Percentiles rank a stretch among this genome's conserved stretches.
phyloP scores from a whole-genome alignment of 768 basidiomycete genomes.

The Mycena albidolilacea region DNA sequence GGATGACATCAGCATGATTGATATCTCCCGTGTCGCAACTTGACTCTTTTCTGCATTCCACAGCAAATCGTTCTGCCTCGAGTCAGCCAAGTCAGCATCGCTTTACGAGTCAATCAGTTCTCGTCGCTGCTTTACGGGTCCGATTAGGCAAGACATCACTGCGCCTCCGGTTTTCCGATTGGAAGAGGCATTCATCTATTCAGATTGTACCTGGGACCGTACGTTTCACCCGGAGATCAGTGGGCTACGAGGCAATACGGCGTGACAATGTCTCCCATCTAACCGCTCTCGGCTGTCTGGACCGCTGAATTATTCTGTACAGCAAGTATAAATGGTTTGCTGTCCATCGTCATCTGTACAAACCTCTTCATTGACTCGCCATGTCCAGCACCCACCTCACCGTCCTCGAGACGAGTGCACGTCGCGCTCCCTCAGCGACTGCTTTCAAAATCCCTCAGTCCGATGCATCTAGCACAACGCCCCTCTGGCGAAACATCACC shows the following conservation, averaged over 20 bases:
- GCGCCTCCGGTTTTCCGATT: conserved; percentile 19
- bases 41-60: conserved; percentile 3
- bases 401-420: conserved; percentile 71
- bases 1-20: conserved; percentile 37
- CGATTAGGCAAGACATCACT: conserved; percentile 16
- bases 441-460: conserved; percentile 74
- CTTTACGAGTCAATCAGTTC: conserved; percentile 30
- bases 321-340: conserved; percentile 38
- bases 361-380: conserved; percentile 42
- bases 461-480: conserved; percentile 59
- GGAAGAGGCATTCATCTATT: conserved; percentile 32
- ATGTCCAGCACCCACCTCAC: conserved; percentile 73
- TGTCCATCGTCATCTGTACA: conserved; percentile 21
- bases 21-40: conserved; percentile 15
- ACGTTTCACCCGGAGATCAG: conserved; percentile 42
- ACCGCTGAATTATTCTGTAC: conserved; percentile 26
- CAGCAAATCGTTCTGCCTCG: not conserved
- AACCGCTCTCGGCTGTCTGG: conserved; percentile 31
- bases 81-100: conserved; percentile 25
- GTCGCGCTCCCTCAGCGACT: conserved; percentile 61
- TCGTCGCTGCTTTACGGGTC: conserved; percentile 19
- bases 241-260: conserved; percentile 36
- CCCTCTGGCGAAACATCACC: conserved; percentile 73
- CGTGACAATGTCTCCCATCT: conserved; percentile 36
- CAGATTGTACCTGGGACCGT: conserved; percentile 35